phyloP scores from a whole-genome alignment of 2,329 filamentous ascomycete genomes.

The Fusarium odoratissimum region DNA sequence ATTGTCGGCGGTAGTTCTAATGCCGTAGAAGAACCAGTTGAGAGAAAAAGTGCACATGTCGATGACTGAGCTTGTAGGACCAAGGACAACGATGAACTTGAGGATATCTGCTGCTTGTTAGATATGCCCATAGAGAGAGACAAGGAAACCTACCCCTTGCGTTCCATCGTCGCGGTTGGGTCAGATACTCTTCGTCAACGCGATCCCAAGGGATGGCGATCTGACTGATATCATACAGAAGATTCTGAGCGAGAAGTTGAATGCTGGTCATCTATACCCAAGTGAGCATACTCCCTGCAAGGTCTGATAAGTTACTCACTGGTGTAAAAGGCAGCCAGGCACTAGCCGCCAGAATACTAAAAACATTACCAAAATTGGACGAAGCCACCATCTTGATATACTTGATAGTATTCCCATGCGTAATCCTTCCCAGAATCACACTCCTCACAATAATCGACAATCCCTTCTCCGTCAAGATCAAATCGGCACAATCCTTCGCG shows the following conservation, averaged over 20 bases:
- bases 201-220: conserved; percentile 11
- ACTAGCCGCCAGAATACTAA: conserved; percentile 2
- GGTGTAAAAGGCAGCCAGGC: neutral
- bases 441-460: neutral
- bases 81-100: neutral
- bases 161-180: neutral
- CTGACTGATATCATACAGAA: neutral
- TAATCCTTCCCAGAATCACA: neutral
- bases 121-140: neutral
- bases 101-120: neutral
- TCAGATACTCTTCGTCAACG: neutral
- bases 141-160: neutral
- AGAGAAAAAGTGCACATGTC: conserved; percentile 1
- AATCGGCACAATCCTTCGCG: neutral
- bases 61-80: neutral
- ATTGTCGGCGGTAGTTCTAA: neutral
- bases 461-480: conserved; percentile 4
- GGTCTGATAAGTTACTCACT: neutral
- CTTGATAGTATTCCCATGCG: conserved; percentile 1
- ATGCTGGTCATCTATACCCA: neutral
- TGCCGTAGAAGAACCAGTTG: neutral
- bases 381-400: conserved; percentile 11
- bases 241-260: neutral
- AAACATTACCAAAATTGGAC: conserved; percentile 5
- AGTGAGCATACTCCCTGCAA: neutral